Percentiles rank a stretch among this genome's conserved stretches.
Evolutionary conservation across 352 stramenopile species (phyloP).

Genomic region (Phytophthora cactorum): DNA sequence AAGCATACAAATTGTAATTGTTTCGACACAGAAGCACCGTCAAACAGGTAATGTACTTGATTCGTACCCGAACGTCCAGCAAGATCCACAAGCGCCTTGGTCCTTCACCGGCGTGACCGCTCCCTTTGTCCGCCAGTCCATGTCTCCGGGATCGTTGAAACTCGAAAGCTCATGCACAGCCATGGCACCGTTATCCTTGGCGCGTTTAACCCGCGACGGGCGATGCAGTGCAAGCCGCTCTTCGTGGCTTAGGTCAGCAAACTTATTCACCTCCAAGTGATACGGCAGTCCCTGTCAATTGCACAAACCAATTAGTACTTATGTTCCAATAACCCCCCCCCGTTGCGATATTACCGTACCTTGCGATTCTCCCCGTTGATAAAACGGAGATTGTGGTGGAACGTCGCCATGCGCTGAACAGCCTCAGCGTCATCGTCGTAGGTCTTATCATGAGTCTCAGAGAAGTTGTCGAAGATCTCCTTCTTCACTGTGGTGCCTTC

Average conservation of each 20-base stretch:
- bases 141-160: slow-evolving; percentile 57
- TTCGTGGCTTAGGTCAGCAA: slow-evolving; percentile 81
- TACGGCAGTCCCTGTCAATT: slow-evolving; percentile 70
- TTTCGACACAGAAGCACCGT: not conserved
- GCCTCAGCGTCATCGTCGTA: slow-evolving; percentile 61
- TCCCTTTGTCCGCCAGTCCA: slow-evolving; percentile 88
- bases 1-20: slow-evolving; percentile 15
- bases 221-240: slow-evolving; percentile 64
- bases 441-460: slow-evolving; percentile 57
- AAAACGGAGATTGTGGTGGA: slow-evolving; percentile 85
- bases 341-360: slow-evolving; percentile 29
- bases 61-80: slow-evolving; percentile 89
- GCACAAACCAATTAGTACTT: not conserved
- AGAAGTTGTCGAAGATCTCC: slow-evolving; percentile 73
- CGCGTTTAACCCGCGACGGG: slow-evolving; percentile 53
- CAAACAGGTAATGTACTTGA: not conserved
- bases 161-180: slow-evolving; percentile 48
- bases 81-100: slow-evolving; percentile 91
- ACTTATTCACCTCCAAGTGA: slow-evolving; percentile 81
- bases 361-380: slow-evolving; percentile 89
- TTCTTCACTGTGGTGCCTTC: slow-evolving; percentile 66
- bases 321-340: not conserved
- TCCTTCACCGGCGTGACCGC: slow-evolving; percentile 92
- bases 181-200: slow-evolving; percentile 65
- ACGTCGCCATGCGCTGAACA: slow-evolving; percentile 62